Evolutionary conservation across 129 eudicot species (phyloP).

Genomic region (Smallanthus sonchifolius): DNA sequence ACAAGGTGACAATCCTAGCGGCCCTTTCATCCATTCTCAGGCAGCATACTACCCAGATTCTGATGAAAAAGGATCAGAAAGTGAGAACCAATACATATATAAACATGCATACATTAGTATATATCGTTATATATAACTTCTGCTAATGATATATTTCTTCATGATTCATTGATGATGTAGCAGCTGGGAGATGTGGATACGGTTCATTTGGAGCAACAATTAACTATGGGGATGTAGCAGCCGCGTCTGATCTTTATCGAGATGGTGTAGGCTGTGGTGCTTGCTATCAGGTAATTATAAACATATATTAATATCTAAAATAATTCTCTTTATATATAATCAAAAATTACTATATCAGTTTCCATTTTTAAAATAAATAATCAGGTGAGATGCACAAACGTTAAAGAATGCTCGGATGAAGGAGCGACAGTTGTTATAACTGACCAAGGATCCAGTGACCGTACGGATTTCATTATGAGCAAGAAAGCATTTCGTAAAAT

Average conservation of each 20-base stretch:
- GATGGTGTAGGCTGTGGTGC: conserved; percentile 89
- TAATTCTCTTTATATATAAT: background rate
- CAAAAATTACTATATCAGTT: background rate
- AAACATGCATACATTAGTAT: background rate
- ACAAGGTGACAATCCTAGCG: conserved; percentile 41
- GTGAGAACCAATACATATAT: conserved; percentile 39
- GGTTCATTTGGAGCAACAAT: conserved; percentile 73
- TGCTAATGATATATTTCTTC: conserved; percentile 5
- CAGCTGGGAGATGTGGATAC: conserved; percentile 73
- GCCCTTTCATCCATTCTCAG: conserved; percentile 58
- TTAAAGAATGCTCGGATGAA: conserved; percentile 60
- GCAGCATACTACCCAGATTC: conserved; percentile 73
- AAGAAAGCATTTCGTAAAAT: conserved; percentile 55
- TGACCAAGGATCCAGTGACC: conserved; percentile 64
- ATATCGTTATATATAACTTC: background rate
- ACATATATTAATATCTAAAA: background rate
- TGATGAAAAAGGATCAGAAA: conserved; percentile 70
- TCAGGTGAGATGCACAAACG: conserved; percentile 69
- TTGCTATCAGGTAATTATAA: conserved; percentile 65
- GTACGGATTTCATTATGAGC: conserved; percentile 78
- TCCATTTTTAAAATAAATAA: background rate
- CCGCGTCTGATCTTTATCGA: conserved; percentile 68
- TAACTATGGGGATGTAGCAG: conserved; percentile 69
- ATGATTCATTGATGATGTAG: conserved; percentile 15
- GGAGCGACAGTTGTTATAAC: conserved; percentile 75